These are phyloP conservation scores for Ustilago trichophora DNA, from an alignment of 1,284 basidiomycete genomes.

Conservation along the genomic window DNA sequence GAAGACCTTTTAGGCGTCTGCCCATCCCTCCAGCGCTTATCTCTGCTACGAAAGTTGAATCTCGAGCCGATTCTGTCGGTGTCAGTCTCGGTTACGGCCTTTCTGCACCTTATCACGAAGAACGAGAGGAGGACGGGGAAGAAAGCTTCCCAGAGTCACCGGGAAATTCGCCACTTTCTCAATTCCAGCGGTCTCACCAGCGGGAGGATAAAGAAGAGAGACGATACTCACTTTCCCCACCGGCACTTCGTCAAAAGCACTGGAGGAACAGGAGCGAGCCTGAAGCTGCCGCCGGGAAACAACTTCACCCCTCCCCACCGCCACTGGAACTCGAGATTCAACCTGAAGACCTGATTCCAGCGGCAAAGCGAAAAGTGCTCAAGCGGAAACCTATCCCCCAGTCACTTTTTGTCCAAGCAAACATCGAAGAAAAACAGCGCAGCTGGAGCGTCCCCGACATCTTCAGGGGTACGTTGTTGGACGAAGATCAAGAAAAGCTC, in stretches of 20 bases:
- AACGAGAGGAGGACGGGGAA: neutral
- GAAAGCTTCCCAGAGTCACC: slow-evolving; percentile 13
- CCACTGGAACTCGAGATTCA: neutral
- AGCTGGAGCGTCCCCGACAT: slow-evolving; percentile 9
- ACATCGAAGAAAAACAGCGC: neutral
- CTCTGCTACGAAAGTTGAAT: too few relatives aligned
- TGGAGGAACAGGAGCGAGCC: too few relatives aligned
- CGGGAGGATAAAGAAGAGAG: too few relatives aligned
- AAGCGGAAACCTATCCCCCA: slow-evolving; percentile 23
- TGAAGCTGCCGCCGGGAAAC: too few relatives aligned
- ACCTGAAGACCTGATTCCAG: neutral
- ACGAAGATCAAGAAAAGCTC: neutral
- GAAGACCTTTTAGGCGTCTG: too few relatives aligned
- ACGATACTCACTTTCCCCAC: neutral
- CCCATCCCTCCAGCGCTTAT: too few relatives aligned
- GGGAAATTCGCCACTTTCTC: slow-evolving; percentile 5
- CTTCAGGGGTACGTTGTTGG: neutral
- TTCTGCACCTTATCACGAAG: neutral
- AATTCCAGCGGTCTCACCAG: neutral
- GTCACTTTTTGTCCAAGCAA: slow-evolving; percentile 4
- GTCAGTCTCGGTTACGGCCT: neutral
- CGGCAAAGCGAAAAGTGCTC: neutral
- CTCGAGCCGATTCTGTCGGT: neutral
- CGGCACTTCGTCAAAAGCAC: neutral
- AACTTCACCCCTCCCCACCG: slow-evolving; percentile 7